Percentiles rank a stretch among this genome's conserved stretches.
Evolutionary conservation across 768 basidiomycete genomes (phyloP).

Genomic region (Russula olivacea): DNA sequence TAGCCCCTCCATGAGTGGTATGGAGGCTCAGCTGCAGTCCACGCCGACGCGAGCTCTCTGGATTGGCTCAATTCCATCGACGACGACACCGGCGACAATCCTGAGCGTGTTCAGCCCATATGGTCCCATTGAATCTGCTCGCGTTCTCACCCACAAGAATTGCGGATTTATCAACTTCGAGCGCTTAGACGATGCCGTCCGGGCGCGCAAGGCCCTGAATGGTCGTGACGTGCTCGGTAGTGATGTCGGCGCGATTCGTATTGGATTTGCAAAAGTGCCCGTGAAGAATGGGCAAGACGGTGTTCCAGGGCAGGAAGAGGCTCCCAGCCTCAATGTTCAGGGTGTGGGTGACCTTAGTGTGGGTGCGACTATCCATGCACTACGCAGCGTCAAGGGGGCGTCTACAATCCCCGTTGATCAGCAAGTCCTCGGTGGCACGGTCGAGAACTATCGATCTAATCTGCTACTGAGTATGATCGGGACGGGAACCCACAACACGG

Average conservation of each 20-base stretch:
- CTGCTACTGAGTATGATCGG: constrained; percentile 84
- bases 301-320: constrained; percentile 54
- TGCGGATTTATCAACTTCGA: constrained; percentile 98
- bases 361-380: constrained; percentile 81
- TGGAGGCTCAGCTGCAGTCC: constrained; percentile 84
- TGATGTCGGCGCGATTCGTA: constrained; percentile 94
- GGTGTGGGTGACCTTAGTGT: constrained; percentile 82
- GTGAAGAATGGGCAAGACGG: constrained; percentile 78
- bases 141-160: constrained; percentile 95
- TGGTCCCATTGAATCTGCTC: constrained; percentile 94
- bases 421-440: constrained; percentile 83
- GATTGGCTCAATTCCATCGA: constrained; percentile 96
- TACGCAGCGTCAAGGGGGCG: constrained; percentile 87
- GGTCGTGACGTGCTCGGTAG: constrained; percentile 93
- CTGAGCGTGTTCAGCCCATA: constrained; percentile 96
- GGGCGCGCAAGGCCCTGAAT: constrained; percentile 92
- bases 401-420: constrained; percentile 88
- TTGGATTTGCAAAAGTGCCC: constrained; percentile 95
- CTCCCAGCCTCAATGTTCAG: constrained; percentile 59
- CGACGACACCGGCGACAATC: constrained; percentile 91
- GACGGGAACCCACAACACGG: constrained; percentile 59
- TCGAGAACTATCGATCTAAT: constrained; percentile 95
- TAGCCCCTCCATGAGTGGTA: constrained; percentile 53
- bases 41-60: constrained; percentile 93
- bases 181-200: constrained; percentile 91